Percentiles rank a stretch among this genome's conserved stretches.
Conservation (phyloP, 805 yeast species). For the Kuraishia hungarica region DNA sequence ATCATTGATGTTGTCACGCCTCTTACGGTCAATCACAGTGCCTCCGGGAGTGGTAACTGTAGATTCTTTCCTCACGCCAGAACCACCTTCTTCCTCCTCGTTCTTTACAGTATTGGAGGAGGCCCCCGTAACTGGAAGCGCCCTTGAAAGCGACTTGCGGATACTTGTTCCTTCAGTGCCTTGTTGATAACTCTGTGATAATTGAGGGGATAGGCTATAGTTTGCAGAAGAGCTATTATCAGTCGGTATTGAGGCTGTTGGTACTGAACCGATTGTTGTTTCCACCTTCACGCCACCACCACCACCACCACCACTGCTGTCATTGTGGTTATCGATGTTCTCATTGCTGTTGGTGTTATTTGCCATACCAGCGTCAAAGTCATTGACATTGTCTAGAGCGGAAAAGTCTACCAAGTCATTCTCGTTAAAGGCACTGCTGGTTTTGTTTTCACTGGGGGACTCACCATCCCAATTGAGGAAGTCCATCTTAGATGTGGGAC, state of each 20-base stretch:
- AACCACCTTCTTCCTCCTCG: slow-evolving; percentile 23
- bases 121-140: not conserved
- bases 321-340: not conserved
- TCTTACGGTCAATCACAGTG: slow-evolving; percentile 31
- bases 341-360: not conserved
- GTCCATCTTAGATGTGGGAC: not conserved
- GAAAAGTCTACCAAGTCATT: slow-evolving; percentile 2
- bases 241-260: not conserved
- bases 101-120: slow-evolving; percentile 5
- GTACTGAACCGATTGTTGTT: not conserved
- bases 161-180: not conserved
- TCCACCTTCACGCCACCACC: not conserved
- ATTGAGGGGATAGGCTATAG: not conserved
- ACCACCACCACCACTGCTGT: not conserved
- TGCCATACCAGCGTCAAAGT: not conserved
- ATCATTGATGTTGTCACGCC: slow-evolving; percentile 51
- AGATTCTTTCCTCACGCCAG: slow-evolving; percentile 16
- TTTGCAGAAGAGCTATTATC: not conserved
- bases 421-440: not conserved
- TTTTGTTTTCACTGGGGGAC: not conserved
- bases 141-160: slow-evolving; percentile 2
- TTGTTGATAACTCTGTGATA: slow-evolving; percentile 1
- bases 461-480: slow-evolving; percentile 1
- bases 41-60: slow-evolving; percentile 5
- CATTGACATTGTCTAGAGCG: not conserved